Conservation (phyloP, 1,284 basidiomycete genomes). For the Trichosporon faecale region DNA sequence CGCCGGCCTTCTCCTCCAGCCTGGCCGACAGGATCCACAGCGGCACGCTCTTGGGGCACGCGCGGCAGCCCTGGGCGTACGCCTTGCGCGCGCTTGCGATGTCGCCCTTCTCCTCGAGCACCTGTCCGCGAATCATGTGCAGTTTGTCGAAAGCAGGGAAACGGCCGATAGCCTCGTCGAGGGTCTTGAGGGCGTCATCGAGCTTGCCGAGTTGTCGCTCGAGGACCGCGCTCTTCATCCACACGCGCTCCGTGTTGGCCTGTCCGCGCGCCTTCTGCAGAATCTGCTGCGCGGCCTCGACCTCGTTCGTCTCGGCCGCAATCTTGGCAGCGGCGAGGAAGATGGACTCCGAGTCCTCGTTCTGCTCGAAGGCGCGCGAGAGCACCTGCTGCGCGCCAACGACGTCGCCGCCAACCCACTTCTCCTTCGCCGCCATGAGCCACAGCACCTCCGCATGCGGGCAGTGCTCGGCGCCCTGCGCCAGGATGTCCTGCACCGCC, state of each 20-base stretch:
- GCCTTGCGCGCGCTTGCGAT: constrained; percentile 68
- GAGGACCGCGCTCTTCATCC: constrained; percentile 97
- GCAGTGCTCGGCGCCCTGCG: constrained; percentile 78
- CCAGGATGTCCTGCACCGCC: constrained; percentile 76
- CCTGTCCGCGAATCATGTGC: constrained; percentile 95
- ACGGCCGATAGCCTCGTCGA: constrained; percentile 69
- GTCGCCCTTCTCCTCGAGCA: constrained; percentile 62
- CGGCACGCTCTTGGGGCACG: constrained; percentile 73
- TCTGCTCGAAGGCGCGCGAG: constrained; percentile 85
- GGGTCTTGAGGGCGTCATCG: constrained; percentile 69
- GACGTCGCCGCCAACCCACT: constrained; percentile 84
- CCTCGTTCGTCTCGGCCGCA: constrained; percentile 88
- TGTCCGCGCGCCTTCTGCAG: constrained; percentile 82
- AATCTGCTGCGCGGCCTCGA: constrained; percentile 77
- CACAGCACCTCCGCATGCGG: constrained; percentile 93
- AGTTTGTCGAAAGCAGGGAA: constrained; percentile 86
- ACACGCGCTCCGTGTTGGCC: constrained; percentile 87
- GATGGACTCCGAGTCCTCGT: constrained; percentile 93
- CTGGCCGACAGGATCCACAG: constrained; percentile 85
- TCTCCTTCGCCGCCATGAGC: constrained; percentile 96
- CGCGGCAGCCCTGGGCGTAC: constrained; percentile 74
- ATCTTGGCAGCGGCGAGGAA: constrained; percentile 96
- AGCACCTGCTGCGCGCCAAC: constrained; percentile 80
- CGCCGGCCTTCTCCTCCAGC: constrained; percentile 80
- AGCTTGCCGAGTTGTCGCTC: constrained; percentile 81